phyloP scores from a whole-genome alignment of 495 filamentous ascomycete species.

The Parachaetomium inaequale region DNA sequence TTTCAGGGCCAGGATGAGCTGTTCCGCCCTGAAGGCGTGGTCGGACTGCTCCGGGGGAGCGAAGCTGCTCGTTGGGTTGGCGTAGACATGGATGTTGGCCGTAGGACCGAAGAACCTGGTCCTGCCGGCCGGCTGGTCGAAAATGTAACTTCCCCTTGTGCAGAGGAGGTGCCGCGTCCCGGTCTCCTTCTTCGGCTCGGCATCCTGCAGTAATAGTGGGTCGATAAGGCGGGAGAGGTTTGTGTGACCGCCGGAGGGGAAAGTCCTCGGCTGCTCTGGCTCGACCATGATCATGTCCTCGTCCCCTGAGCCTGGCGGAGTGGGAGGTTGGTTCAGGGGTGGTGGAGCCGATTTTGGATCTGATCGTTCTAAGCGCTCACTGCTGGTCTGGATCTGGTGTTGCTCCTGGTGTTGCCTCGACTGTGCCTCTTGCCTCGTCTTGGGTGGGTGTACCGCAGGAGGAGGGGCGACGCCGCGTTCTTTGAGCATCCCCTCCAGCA shows the following conservation, averaged over 20 bases:
- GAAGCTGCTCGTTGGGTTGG: slow-evolving; percentile 17
- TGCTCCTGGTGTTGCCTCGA: slow-evolving; percentile 16
- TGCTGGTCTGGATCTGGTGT: background rate
- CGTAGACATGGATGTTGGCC: slow-evolving; percentile 38
- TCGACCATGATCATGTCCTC: slow-evolving; percentile 28
- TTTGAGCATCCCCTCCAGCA: slow-evolving; percentile 49
- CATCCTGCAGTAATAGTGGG: slow-evolving; percentile 28
- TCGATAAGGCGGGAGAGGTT: slow-evolving; percentile 26
- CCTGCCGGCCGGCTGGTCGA: slow-evolving; percentile 44
- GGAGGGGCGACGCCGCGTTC: slow-evolving; percentile 48
- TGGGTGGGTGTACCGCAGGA: slow-evolving; percentile 51
- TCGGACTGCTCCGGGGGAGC: slow-evolving; percentile 29
- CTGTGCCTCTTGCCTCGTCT: slow-evolving; percentile 43
- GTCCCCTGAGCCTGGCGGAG: slow-evolving; percentile 30
- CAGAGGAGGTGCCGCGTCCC: slow-evolving; percentile 43
- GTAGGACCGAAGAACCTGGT: slow-evolving; percentile 49
- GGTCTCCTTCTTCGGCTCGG: slow-evolving; percentile 37
- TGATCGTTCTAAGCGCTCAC: slow-evolving; percentile 13
- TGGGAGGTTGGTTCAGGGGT: slow-evolving; percentile 20
- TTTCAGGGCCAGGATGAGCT: slow-evolving; percentile 41
- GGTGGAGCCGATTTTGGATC: slow-evolving; percentile 1
- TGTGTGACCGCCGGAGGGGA: slow-evolving; percentile 1
- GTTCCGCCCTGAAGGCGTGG: slow-evolving; percentile 42
- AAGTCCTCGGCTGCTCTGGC: slow-evolving; percentile 10
- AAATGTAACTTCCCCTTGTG: slow-evolving; percentile 41